phyloP scores from a whole-genome alignment of 805 yeast species.

The Yarrowia hollandica region DNA sequence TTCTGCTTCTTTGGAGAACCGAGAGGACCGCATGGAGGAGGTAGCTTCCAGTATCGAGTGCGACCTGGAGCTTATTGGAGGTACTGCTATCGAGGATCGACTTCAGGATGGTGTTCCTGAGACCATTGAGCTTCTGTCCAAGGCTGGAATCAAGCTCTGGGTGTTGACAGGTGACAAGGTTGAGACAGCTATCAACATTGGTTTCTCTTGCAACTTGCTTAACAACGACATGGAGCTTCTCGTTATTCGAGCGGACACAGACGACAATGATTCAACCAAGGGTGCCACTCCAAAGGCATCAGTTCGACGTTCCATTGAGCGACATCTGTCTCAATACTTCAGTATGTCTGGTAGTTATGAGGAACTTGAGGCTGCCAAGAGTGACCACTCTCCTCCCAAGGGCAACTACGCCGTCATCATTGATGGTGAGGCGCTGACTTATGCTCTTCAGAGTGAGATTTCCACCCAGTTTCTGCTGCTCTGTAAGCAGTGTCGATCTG shows the following conservation, averaged over 20 bases:
- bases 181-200: conserved; percentile 87
- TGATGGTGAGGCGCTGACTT: conserved; percentile 68
- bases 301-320: conserved; percentile 44
- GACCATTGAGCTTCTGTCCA: conserved; percentile 63
- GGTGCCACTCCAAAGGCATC: conserved; percentile 34
- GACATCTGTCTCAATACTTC: conserved; percentile 55
- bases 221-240: conserved; percentile 70
- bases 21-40: conserved; percentile 61
- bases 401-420: conserved; percentile 62
- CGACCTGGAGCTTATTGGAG: conserved; percentile 62
- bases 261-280: conserved; percentile 39
- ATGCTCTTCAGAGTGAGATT: conserved; percentile 50
- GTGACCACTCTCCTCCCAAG: conserved; percentile 65
- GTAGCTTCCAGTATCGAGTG: conserved; percentile 64
- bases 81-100: conserved; percentile 81
- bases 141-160: conserved; percentile 82
- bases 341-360: conserved; percentile 48
- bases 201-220: conserved; percentile 75
- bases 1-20: conserved; percentile 54
- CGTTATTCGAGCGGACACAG: conserved; percentile 49
- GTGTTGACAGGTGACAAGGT: conserved; percentile 82
- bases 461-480: conserved; percentile 62
- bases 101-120: conserved; percentile 80
- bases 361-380: conserved; percentile 53
- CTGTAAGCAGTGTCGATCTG: conserved; percentile 76